Conservation (phyloP, 495 filamentous ascomycete species). For the Neurospora sp. region DNA sequence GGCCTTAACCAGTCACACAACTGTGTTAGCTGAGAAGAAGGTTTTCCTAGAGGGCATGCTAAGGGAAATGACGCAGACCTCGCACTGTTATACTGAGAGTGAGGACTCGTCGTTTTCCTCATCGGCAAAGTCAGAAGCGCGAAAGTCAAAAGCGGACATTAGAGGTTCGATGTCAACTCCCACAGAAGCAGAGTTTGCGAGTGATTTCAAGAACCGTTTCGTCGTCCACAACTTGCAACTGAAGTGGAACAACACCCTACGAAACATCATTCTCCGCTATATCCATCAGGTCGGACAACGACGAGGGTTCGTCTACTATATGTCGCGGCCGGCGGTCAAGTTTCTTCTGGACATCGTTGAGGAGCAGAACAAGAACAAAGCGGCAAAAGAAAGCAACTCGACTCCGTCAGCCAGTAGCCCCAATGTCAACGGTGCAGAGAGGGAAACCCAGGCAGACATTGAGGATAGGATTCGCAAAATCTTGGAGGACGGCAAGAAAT, state of each 20-base stretch:
- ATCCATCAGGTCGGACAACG: constrained; percentile 95
- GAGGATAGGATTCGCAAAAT: constrained; percentile 83
- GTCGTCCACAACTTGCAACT: constrained; percentile 94
- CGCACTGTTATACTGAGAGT: constrained; percentile 7
- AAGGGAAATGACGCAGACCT: constrained; percentile 41
- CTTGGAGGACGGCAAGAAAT: constrained; percentile 73
- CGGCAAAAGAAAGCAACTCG: constrained; percentile 28
- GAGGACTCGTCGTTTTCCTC: constrained; percentile 4
- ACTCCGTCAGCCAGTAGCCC: constrained; percentile 28
- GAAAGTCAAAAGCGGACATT: constrained; percentile 12
- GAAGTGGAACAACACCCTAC: constrained; percentile 94
- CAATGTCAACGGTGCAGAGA: constrained; percentile 30
- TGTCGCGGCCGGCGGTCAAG: constrained; percentile 90
- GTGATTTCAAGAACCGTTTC: constrained; percentile 96
- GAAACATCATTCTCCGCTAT: constrained; percentile 94
- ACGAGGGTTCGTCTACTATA: constrained; percentile 94
- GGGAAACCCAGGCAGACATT: constrained; percentile 54
- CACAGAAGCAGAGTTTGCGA: constrained; percentile 59
- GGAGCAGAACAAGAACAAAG: constrained; percentile 67
- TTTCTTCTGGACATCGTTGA: constrained; percentile 97
- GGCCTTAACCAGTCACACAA: constrained; percentile 57
- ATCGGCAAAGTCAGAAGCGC: constrained; percentile 5
- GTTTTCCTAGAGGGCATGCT: constrained; percentile 70
- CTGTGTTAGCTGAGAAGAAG: constrained; percentile 61
- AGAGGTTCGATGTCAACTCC: constrained; percentile 30